Percentiles rank a stretch among this genome's conserved stretches.
Conservation (phyloP, 1,139 yeast species). For the Spencermartinsiella ligniputridi region DNA sequence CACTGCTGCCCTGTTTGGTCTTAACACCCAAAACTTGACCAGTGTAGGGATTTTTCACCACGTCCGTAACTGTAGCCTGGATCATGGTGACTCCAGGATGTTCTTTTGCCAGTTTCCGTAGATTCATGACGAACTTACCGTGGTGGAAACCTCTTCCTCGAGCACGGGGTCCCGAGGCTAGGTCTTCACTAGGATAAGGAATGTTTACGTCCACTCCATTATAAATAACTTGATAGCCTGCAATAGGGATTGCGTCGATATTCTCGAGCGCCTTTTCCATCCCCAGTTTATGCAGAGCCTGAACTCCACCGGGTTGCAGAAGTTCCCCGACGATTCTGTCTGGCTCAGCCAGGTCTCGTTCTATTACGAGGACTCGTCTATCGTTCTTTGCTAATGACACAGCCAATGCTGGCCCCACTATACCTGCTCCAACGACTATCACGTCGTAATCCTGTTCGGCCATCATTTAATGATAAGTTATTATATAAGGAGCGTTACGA, state of each 20-base stretch:
- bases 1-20: conserved; percentile 25
- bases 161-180: conserved; percentile 38
- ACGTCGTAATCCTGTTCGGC: conserved; percentile 44
- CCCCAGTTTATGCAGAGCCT: conserved; percentile 76
- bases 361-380: conserved; percentile 56
- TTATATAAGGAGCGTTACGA: too few relatives aligned
- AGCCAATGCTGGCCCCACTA: conserved; percentile 91
- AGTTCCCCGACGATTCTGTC: conserved; percentile 96
- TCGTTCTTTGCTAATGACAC: conserved; percentile 90
- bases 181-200: conserved; percentile 53
- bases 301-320: conserved; percentile 91
- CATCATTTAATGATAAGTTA: conserved; percentile 3
- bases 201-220: conserved; percentile 52
- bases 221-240: conserved; percentile 78
- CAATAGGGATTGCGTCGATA: conserved; percentile 72
- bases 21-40: conserved; percentile 65
- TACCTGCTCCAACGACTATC: conserved; percentile 89
- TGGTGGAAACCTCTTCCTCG: conserved; percentile 83
- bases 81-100: conserved; percentile 64
- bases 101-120: conserved; percentile 62
- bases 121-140: conserved; percentile 76
- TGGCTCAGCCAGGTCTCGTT: conserved; percentile 87
- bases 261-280: conserved; percentile 73
- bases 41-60: conserved; percentile 43
- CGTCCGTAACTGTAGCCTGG: conserved; percentile 74